Evolutionary conservation across 164 flowering plant species (phyloP).

Genomic region (Hamamelis virginiana): DNA sequence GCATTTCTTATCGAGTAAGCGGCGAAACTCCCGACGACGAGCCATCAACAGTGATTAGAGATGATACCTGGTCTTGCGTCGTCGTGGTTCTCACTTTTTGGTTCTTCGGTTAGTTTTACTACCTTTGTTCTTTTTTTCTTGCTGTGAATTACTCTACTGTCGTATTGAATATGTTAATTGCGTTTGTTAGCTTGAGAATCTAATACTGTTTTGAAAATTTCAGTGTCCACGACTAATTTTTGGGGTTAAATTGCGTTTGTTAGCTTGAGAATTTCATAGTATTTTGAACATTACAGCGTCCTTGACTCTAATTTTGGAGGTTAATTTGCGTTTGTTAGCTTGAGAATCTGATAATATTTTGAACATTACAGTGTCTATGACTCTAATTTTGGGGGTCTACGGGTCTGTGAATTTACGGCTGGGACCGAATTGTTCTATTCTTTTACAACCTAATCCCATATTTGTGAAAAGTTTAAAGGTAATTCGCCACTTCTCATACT

Average conservation of each 20-base stretch:
- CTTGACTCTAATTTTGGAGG: too few relatives aligned
- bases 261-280: too few relatives aligned
- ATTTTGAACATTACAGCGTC: too few relatives aligned
- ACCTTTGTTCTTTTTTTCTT: background rate
- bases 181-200: too few relatives aligned
- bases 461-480: slow-evolving; percentile 57
- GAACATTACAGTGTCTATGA: slow-evolving; percentile 43
- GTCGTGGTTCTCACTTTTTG: slow-evolving; percentile 44
- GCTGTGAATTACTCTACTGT: background rate
- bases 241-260: too few relatives aligned
- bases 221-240: too few relatives aligned
- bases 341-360: background rate
- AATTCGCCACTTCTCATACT: background rate
- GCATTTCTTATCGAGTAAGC: slow-evolving; percentile 3
- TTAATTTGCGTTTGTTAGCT: background rate
- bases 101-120: slow-evolving; percentile 39
- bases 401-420: slow-evolving; percentile 36
- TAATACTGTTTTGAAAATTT: too few relatives aligned
- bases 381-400: slow-evolving; percentile 53
- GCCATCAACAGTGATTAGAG: slow-evolving; percentile 9
- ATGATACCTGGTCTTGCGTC: slow-evolving; percentile 49
- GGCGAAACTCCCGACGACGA: background rate
- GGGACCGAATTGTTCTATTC: slow-evolving; percentile 51
- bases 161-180: too few relatives aligned
- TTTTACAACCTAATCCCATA: slow-evolving; percentile 40